These are phyloP conservation scores for Saprolegnia diclina DNA, from an alignment of 352 stramenopile genomes.

Conservation along the genomic window DNA sequence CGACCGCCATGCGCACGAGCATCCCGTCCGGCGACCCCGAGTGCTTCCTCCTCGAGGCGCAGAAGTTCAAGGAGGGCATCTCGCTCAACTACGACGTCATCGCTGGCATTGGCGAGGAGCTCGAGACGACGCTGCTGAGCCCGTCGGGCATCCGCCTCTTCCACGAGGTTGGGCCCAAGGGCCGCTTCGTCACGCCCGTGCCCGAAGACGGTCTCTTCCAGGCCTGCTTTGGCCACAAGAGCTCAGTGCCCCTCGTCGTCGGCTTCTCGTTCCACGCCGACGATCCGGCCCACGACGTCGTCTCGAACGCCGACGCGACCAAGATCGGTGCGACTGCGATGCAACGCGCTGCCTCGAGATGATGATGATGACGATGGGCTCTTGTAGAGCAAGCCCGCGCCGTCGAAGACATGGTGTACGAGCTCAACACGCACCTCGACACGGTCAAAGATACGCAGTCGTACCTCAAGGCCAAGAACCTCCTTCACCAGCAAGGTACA, in stretches of 20 bases:
- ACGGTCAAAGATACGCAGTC: conserved; percentile 83
- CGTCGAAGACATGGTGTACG: conserved; percentile 81
- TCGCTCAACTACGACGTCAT: conserved; percentile 84
- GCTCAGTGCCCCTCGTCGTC: conserved; percentile 53
- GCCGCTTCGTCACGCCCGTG: conserved; percentile 52
- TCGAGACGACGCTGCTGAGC: conserved; percentile 61
- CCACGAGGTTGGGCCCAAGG: conserved; percentile 42
- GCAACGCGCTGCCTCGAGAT: not conserved
- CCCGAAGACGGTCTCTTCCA: conserved; percentile 51
- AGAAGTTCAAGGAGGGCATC: conserved; percentile 72
- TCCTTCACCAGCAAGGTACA: conserved; percentile 63
- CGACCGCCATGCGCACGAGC: conserved; percentile 1
- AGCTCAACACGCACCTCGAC: conserved; percentile 78
- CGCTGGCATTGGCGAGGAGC: conserved; percentile 57
- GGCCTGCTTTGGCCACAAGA: conserved; percentile 62
- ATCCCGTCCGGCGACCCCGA: conserved; percentile 31
- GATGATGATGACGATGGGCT: not conserved
- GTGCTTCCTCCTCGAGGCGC: conserved; percentile 69
- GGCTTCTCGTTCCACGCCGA: conserved; percentile 85
- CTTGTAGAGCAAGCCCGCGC: conserved; percentile 76
- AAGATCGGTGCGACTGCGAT: conserved; percentile 72
- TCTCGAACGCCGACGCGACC: conserved; percentile 82
- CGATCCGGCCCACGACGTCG: conserved; percentile 75
- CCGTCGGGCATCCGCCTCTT: conserved; percentile 56
- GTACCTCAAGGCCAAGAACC: conserved; percentile 84